A percentile compares a stretch with the other conserved stretches of the same genome.
Evolutionary conservation across 1,284 basidiomycete species (phyloP).

Genomic region (Ganoderma multipileum): DNA sequence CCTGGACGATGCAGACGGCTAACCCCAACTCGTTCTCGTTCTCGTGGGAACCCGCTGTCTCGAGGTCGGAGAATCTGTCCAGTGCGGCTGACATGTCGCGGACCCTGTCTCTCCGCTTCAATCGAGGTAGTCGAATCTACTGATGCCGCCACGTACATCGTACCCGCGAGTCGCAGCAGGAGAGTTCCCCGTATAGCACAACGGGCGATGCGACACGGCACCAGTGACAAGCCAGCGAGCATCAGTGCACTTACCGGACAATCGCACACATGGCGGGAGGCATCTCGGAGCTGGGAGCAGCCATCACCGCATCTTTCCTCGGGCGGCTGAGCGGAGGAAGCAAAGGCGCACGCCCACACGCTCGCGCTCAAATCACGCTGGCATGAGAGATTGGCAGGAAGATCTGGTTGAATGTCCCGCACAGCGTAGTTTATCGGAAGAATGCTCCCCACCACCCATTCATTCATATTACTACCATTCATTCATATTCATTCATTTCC

Average conservation of each 20-base stretch:
- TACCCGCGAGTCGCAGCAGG: not conserved
- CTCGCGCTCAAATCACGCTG: constrained; percentile 1
- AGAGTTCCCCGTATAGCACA: not conserved
- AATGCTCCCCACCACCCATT: constrained; percentile 14
- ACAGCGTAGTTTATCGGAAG: constrained; percentile 25
- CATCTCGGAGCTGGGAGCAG: not conserved
- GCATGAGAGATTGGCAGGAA: constrained; percentile 27
- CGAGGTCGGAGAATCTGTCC: constrained; percentile 22
- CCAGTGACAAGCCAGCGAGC: not conserved
- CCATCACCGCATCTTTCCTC: constrained; percentile 1
- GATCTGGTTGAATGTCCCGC: constrained; percentile 26
- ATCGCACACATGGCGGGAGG: constrained; percentile 1
- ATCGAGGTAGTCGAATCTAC: constrained; percentile 14
- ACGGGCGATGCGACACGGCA: not conserved
- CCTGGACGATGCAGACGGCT: constrained; percentile 6
- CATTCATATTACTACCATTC: constrained; percentile 16
- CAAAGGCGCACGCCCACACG: not conserved
- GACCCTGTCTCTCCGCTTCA: constrained; percentile 17
- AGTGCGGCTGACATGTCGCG: constrained; percentile 14
- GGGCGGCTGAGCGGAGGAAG: not conserved
- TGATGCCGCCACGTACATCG: constrained; percentile 1
- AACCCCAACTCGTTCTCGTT: constrained; percentile 13
- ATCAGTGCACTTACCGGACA: not conserved
- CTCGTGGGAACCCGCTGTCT: constrained; percentile 11
- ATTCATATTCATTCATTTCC: constrained; percentile 6